Base-by-base conservation (phyloP, 495 filamentous ascomycete species). In the Podospora fimiseda region DNA sequence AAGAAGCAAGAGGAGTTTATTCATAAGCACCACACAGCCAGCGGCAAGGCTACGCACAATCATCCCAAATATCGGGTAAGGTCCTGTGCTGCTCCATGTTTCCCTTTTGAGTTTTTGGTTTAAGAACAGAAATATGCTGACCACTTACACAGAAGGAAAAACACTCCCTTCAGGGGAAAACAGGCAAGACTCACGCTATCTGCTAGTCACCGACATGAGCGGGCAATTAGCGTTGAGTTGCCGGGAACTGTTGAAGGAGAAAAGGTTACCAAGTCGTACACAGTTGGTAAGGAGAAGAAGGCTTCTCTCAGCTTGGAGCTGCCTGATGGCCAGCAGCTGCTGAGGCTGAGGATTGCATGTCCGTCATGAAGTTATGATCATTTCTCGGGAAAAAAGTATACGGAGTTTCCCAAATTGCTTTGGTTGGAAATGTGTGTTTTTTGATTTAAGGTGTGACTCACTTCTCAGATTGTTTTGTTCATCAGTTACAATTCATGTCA, bases 161-260 rank as follows among this genome's bases (percentile, higher is more conserved):
- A 63, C 90, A 95, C 68, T 87, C 82, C 30, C 67, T 95, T 68
- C 88, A 95, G 76, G 89, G 88, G 3, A 89, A 90, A 80, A 79
- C 78, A 50, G 89, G 89, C 42, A 95, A 95, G 81, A 89, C 89
- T 11, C 89, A 94, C 66, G 83, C 80, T 30, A 74, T 91, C 50
- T 95, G 89, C 71, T 93, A 84, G 50, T 24, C 19, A 21, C 21
- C 6, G 30, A 23, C 54, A 38, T 23, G 42, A 52, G 43, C 36
- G 33, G 16, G 20, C 19, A 33, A 4, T 51, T 20, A 56, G 42
- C n/a, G 8, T 51, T 13, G 47, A 46, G 30, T 39, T 20, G 30
- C 22, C 1, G 36, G 14, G 33, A 1, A 14, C 2, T 11, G 9
- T 21, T n/a, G 46, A 1, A 9, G 3, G 39, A n/a, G 14, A 27